Evolutionary conservation across 805 yeast species (phyloP).

Genomic region (Candida mattraensis): DNA sequence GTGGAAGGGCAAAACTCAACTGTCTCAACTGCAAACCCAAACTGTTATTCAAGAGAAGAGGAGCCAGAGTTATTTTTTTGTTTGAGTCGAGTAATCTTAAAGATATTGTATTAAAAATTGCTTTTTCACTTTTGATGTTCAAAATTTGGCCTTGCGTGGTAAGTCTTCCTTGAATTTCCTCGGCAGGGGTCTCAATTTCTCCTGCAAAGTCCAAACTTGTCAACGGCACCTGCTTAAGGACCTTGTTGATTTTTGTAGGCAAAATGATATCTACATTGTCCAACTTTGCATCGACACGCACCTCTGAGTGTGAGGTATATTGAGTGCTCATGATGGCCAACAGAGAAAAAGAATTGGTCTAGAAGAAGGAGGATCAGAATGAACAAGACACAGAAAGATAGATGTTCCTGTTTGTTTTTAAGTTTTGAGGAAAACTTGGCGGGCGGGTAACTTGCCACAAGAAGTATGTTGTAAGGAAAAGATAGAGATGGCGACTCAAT

Average conservation of each 20-base stretch:
- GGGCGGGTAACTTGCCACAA: no score
- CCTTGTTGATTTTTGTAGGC: conserved; percentile 16
- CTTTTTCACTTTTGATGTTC: no score
- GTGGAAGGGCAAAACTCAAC: conserved; percentile 41
- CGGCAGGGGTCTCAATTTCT: no score
- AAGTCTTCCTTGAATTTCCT: no score
- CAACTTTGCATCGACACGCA: conserved; percentile 13
- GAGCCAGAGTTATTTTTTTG: conserved; percentile 33
- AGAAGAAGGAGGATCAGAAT: no score
- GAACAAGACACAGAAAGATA: neutral
- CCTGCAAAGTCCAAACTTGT: no score
- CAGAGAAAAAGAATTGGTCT: neutral
- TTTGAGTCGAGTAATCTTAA: conserved; percentile 17
- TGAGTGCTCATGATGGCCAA: conserved; percentile 1
- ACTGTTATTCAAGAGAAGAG: conserved; percentile 39
- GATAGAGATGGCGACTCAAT: no score
- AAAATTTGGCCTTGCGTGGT: conserved; percentile 20
- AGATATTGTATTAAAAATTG: conserved; percentile 15
- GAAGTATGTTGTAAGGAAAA: no score
- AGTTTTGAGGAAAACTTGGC: no score
- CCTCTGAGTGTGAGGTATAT: conserved; percentile 7
- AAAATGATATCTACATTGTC: conserved; percentile 3
- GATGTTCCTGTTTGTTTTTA: no score
- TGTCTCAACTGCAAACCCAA: conserved; percentile 37
- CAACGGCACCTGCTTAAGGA: no score